A percentile compares a stretch with the other conserved stretches of the same genome.
These are phyloP conservation scores for Plantago major DNA, from an alignment of 257 asterid species.

Conservation along the genomic window DNA sequence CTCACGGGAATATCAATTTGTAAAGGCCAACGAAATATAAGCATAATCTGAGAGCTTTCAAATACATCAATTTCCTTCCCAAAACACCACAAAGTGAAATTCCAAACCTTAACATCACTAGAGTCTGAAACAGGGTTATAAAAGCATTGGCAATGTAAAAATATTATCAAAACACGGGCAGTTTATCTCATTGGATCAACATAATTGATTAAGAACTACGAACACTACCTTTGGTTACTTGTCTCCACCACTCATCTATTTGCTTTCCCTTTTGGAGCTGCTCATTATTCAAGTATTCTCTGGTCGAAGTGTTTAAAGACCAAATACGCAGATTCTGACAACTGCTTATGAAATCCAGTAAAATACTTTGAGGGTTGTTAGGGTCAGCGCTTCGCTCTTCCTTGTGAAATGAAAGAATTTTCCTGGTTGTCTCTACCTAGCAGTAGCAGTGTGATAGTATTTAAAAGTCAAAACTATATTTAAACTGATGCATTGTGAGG, in stretches of 20 bases:
- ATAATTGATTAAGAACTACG: background rate
- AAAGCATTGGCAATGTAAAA: background rate
- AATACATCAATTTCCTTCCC: too few species aligned
- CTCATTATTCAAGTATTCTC: slow-evolving; percentile 88
- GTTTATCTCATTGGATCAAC: background rate
- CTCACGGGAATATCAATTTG: too few species aligned
- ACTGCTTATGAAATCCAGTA: slow-evolving; percentile 95
- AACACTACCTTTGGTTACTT: slow-evolving; percentile 78
- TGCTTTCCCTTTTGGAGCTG: slow-evolving; percentile 98
- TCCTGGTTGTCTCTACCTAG: slow-evolving; percentile 94
- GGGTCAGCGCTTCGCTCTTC: slow-evolving; percentile 86
- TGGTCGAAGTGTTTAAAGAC: slow-evolving; percentile 79
- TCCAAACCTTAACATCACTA: too few species aligned
- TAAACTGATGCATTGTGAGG: slow-evolving; percentile 8
- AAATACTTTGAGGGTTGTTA: slow-evolving; percentile 80
- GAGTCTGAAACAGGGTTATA: too few species aligned
- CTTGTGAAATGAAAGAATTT: slow-evolving; percentile 89
- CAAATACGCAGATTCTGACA: slow-evolving; percentile 97
- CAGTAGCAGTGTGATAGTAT: slow-evolving; percentile 26
- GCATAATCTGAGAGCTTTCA: too few species aligned
- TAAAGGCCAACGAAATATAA: too few species aligned
- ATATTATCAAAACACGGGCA: background rate
- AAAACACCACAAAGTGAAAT: too few species aligned
- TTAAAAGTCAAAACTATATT: slow-evolving; percentile 20
- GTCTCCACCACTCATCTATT: slow-evolving; percentile 99